phyloP scores from a whole-genome alignment of 2,329 filamentous ascomycete species.

The Penicillium palitans region DNA sequence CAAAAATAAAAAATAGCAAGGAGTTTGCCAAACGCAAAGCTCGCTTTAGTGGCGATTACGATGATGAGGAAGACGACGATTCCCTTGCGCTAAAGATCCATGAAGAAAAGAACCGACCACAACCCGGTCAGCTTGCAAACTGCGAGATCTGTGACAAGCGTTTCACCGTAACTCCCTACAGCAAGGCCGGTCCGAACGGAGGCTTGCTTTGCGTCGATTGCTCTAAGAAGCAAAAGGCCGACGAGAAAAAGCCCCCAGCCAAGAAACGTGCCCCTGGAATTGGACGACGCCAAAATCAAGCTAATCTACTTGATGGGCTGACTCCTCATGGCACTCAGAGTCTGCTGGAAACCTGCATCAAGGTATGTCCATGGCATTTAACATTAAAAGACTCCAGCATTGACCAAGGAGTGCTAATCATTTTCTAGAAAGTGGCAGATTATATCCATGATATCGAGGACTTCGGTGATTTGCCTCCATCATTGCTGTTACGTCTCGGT shows the following conservation, averaged over 20 bases:
- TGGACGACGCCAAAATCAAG: slow-evolving; percentile 74
- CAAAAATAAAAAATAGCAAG: slow-evolving; percentile 53
- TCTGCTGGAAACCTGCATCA: slow-evolving; percentile 59
- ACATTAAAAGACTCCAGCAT: background rate
- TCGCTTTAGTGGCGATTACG: slow-evolving; percentile 44
- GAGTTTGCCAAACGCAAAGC: slow-evolving; percentile 49
- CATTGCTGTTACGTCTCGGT: slow-evolving; percentile 58
- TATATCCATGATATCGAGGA: slow-evolving; percentile 65
- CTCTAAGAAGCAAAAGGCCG: slow-evolving; percentile 70
- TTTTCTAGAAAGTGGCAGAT: slow-evolving; percentile 56
- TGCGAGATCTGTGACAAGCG: slow-evolving; percentile 82
- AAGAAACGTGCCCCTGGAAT: slow-evolving; percentile 57
- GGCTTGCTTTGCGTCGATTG: slow-evolving; percentile 83
- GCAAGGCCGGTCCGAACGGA: slow-evolving; percentile 75
- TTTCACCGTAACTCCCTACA: slow-evolving; percentile 91
- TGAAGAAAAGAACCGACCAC: slow-evolving; percentile 56
- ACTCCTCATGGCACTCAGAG: slow-evolving; percentile 45
- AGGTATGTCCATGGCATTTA: slow-evolving; percentile 36
- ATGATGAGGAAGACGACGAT: slow-evolving; percentile 49
- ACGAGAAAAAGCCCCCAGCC: slow-evolving; percentile 58
- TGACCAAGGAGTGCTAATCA: slow-evolving; percentile 19
- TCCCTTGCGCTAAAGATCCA: slow-evolving; percentile 53
- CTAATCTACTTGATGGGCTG: slow-evolving; percentile 77
- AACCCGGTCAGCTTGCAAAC: slow-evolving; percentile 85
- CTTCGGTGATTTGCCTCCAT: slow-evolving; percentile 61